These are phyloP conservation scores for Quercus bicolor DNA, from an alignment of 306 rosid species.

Conservation along the genomic window DNA sequence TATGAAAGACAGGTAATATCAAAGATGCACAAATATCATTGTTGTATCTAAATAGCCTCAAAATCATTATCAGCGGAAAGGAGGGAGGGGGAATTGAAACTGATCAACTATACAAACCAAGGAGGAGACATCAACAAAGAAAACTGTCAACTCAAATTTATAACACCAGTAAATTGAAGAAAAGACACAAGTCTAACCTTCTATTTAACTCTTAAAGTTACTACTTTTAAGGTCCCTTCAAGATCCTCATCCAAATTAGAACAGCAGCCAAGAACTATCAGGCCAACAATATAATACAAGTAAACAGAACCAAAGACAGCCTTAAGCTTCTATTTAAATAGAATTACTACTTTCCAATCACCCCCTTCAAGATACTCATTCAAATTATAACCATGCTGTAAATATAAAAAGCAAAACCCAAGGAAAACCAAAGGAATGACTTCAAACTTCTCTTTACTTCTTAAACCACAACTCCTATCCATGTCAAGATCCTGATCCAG, in stretches of 20 bases:
- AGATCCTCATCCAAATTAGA: not conserved
- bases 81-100: not conserved
- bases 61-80: not conserved
- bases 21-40: not conserved
- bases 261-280: not conserved
- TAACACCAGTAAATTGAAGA: not conserved
- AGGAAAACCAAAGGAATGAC: not conserved
- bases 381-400: not conserved
- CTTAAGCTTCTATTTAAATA: not conserved
- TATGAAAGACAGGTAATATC: not conserved
- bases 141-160: not conserved
- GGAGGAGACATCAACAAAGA: not conserved
- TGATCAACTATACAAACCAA: not conserved
- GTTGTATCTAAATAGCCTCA: not conserved
- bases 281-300: not conserved
- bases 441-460: not conserved
- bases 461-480: not conserved
- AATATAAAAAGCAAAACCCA: not conserved
- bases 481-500: not conserved
- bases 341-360: not conserved
- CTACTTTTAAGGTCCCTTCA: not conserved
- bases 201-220: not conserved
- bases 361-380: not conserved
- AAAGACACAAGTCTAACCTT: not conserved
- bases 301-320: not conserved